Percentiles rank a stretch among this genome's conserved stretches.
phyloP scores from a whole-genome alignment of 2,329 filamentous ascomycete genomes.

The Penicillium sp. region DNA sequence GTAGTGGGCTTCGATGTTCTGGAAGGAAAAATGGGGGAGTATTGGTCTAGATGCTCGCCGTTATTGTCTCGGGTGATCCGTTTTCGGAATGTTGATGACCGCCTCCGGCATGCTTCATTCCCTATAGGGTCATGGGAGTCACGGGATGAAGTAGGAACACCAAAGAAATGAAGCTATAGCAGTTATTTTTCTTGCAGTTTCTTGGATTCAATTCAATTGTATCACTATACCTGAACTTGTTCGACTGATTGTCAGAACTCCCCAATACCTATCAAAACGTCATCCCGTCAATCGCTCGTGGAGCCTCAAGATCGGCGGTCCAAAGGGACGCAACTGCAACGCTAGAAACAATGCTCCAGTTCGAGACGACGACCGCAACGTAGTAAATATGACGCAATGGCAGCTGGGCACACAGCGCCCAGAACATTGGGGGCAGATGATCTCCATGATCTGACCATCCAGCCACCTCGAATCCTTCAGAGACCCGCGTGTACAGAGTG shows the following conservation, averaged over 20 bases:
- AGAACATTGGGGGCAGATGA: neutral
- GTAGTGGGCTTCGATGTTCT: neutral
- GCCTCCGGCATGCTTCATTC: constrained; percentile 7
- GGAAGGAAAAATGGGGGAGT: neutral
- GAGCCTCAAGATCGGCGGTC: neutral
- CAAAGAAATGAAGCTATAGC: neutral
- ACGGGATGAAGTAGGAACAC: neutral
- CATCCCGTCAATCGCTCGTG: constrained; percentile 7
- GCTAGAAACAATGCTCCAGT: constrained; percentile 23
- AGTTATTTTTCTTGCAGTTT: neutral
- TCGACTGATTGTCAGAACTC: neutral
- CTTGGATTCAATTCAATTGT: neutral
- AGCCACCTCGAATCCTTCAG: neutral
- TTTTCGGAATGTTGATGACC: constrained; percentile 22
- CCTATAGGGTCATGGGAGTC: neutral
- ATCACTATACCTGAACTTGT: neutral
- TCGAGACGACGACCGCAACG: constrained; percentile 16
- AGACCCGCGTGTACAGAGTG: neutral
- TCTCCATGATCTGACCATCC: neutral
- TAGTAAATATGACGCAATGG: constrained; percentile 19
- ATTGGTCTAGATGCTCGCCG: constrained; percentile 12
- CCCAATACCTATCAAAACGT: constrained; percentile 6
- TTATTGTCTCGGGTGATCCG: constrained; percentile 12
- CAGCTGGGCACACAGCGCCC: neutral
- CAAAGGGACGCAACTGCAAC: constrained; percentile 26